These are phyloP conservation scores for Chenopodium album DNA, from an alignment of 148 eudicot genomes.

Conservation along the genomic window DNA sequence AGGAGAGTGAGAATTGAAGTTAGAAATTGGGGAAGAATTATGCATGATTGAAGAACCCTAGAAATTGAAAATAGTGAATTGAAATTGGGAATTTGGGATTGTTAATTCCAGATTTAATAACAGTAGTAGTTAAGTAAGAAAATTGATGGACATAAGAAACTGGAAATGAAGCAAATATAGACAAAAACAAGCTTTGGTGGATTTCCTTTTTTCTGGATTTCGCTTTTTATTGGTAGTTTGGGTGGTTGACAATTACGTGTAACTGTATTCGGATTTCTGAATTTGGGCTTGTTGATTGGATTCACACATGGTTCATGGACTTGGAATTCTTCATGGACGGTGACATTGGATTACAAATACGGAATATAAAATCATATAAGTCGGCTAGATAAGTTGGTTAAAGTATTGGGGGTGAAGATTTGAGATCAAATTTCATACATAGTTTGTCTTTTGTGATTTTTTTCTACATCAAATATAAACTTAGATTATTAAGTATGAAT, in stretches of 20 bases:
- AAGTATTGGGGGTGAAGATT: too few relatives aligned
- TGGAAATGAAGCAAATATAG: not conserved
- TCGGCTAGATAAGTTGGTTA: too few relatives aligned
- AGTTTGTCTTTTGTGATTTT: too few relatives aligned
- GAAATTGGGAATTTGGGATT: not conserved
- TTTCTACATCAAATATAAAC: too few relatives aligned
- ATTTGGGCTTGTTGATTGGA: too few relatives aligned
- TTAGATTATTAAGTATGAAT: too few relatives aligned
- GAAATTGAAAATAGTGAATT: not conserved
- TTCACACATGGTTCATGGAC: too few relatives aligned
- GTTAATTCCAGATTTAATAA: not conserved
- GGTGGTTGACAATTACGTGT: not conserved
- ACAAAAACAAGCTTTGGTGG: constrained; percentile 6
- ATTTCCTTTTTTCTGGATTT: not conserved
- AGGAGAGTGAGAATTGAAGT: constrained; percentile 29
- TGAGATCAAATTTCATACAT: too few relatives aligned
- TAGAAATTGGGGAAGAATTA: constrained; percentile 16
- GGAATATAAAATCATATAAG: too few relatives aligned
- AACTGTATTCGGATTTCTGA: too few relatives aligned
- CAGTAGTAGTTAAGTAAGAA: not conserved
- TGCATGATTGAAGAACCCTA: constrained; percentile 27
- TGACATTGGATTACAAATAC: too few relatives aligned
- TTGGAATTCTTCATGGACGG: too few relatives aligned
- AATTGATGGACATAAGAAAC: not conserved
- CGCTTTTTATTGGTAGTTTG: not conserved